These are phyloP conservation scores for Trichoderma sp. DNA, from an alignment of 2,329 filamentous ascomycete genomes.

Conservation along the genomic window DNA sequence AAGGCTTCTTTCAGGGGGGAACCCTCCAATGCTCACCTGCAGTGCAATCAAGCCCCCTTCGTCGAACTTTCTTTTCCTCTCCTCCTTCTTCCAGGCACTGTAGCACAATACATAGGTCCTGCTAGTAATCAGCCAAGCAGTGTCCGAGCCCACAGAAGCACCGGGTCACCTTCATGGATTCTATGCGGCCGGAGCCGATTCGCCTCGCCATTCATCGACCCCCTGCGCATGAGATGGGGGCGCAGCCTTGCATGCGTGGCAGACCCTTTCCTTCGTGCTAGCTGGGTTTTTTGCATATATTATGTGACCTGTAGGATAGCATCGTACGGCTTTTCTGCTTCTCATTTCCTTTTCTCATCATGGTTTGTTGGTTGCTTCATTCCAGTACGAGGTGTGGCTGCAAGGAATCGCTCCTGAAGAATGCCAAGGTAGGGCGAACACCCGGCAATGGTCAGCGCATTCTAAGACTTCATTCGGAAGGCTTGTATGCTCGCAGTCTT, in stretches of 20 bases:
- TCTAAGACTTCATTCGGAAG: not conserved
- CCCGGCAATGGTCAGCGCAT: not conserved
- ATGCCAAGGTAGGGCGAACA: not conserved
- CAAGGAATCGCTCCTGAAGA: not conserved
- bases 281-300: not conserved
- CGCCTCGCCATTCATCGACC: not conserved
- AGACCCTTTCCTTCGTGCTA: not conserved
- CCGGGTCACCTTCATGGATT: too few species aligned
- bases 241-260: not conserved
- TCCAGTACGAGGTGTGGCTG: slow-evolving; percentile 6
- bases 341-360: not conserved
- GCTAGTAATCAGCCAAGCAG: not conserved
- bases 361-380: not conserved
- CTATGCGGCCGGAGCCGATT: not conserved
- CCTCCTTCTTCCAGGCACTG: not conserved
- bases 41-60: too few species aligned
- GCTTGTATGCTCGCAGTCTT: not conserved
- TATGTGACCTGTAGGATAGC: not conserved
- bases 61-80: not conserved
- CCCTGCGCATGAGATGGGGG: not conserved
- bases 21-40: not conserved
- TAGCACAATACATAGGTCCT: not conserved
- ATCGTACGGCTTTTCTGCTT: not conserved
- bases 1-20: slow-evolving; percentile 2
- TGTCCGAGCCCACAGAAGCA: too few species aligned